Evolutionary conservation across 2,329 filamentous ascomycete species (phyloP).

Genomic region (Stagonosporopsis chrysanthemi): DNA sequence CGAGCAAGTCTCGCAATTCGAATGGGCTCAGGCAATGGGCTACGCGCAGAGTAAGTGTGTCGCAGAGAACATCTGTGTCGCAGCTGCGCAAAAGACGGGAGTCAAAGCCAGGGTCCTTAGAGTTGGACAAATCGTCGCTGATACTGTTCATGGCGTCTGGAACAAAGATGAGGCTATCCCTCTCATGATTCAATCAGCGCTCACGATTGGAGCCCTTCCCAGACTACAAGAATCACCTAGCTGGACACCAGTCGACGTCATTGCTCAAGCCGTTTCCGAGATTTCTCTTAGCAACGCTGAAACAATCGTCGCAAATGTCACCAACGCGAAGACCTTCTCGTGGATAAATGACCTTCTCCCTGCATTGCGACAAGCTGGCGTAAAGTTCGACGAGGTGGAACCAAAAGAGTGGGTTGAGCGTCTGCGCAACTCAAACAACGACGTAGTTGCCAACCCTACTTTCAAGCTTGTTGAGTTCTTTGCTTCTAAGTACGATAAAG

Average conservation of each 20-base stretch:
- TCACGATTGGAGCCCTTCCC: conserved; percentile 57
- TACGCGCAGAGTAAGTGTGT: conserved; percentile 61
- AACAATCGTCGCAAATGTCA: conserved; percentile 59
- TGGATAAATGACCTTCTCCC: conserved; percentile 64
- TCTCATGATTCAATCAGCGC: conserved; percentile 57
- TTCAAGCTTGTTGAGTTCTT: conserved; percentile 65
- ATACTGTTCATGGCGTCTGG: conserved; percentile 57
- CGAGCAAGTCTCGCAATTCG: conserved; percentile 41
- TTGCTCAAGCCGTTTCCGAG: conserved; percentile 35
- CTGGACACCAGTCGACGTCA: conserved; percentile 45
- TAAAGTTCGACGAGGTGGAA: conserved; percentile 36
- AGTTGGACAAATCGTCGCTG: conserved; percentile 58
- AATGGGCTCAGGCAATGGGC: conserved; percentile 59
- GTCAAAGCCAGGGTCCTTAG: conserved; percentile 37
- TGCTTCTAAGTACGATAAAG: conserved; percentile 57
- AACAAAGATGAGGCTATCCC: conserved; percentile 60
- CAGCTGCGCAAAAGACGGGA: conserved; percentile 27
- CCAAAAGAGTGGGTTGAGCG: conserved; percentile 35
- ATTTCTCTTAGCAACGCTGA: conserved; percentile 30
- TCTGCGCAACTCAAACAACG: conserved; percentile 55
- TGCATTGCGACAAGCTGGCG: conserved; percentile 54
- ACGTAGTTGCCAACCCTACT: conserved; percentile 59
- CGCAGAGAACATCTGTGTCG: conserved; percentile 53
- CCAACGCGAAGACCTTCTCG: conserved; percentile 59
- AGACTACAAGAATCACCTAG: conserved; percentile 49